Conservation (phyloP, 139 green algal genomes). For the Ettlia oleoabundans region DNA sequence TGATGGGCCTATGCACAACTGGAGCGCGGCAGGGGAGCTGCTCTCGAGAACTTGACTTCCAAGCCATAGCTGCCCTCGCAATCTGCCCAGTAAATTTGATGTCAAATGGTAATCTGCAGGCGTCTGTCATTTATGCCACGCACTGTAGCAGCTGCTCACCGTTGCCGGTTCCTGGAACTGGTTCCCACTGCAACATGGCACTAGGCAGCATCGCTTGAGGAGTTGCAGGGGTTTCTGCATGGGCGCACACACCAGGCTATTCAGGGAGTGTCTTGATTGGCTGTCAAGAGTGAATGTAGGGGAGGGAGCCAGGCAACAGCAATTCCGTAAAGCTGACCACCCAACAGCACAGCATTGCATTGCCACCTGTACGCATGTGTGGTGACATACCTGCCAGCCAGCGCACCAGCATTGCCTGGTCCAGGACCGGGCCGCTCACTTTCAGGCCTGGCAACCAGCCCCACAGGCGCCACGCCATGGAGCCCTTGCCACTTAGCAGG, state of each 20-base stretch:
- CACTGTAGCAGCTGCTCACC: too few species aligned
- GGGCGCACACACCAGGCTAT: neutral
- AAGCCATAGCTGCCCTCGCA: too few species aligned
- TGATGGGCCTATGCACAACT: neutral
- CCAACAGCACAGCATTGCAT: neutral
- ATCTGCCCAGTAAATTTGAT: too few species aligned
- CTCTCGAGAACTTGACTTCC: too few species aligned
- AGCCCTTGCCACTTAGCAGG: neutral
- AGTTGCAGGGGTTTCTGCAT: neutral
- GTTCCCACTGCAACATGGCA: neutral
- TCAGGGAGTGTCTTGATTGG: neutral
- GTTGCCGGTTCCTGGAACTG: neutral
- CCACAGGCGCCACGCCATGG: conserved; percentile 3
- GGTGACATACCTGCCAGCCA: neutral
- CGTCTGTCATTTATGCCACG: neutral
- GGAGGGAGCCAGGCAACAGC: too few species aligned
- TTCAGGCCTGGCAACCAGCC: neutral
- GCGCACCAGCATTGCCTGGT: neutral
- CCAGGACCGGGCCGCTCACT: neutral
- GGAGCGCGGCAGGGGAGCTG: too few species aligned
- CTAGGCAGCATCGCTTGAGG: conserved; percentile 12
- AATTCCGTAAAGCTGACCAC: neutral
- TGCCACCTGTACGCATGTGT: neutral
- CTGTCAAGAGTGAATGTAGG: too few species aligned
- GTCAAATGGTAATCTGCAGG: neutral